Evolutionary conservation across 306 rosid genomes (phyloP).

Genomic region (Bauhinia variegata): DNA sequence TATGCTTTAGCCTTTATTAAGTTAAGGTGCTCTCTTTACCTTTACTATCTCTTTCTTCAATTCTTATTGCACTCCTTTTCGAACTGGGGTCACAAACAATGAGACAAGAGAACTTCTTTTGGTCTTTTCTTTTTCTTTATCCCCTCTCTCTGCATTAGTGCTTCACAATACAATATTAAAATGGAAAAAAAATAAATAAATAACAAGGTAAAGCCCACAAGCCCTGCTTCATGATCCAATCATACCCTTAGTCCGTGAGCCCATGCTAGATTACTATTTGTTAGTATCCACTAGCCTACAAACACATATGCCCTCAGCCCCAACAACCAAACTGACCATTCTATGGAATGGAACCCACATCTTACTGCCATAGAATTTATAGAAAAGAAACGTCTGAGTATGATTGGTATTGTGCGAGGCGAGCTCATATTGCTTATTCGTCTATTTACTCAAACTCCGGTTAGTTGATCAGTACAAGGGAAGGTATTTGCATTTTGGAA

Average conservation of each 20-base stretch:
- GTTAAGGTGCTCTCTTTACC: slow-evolving; percentile 33
- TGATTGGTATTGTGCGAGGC: neutral
- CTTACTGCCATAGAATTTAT: slow-evolving; percentile 26
- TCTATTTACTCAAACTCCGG: slow-evolving; percentile 6
- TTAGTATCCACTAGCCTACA: slow-evolving; percentile 28
- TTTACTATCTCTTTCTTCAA: slow-evolving; percentile 31
- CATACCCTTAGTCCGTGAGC: slow-evolving; percentile 61
- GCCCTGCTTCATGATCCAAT: slow-evolving; percentile 74
- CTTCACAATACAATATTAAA: no score
- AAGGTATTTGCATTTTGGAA: no score
- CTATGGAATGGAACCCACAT: slow-evolving; percentile 47
- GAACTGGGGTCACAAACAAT: no score
- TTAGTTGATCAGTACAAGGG: no score
- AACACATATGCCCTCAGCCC: slow-evolving; percentile 38
- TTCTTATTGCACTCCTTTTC: slow-evolving; percentile 47
- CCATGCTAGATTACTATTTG: slow-evolving; percentile 44
- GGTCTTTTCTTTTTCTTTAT: no score
- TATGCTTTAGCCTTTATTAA: slow-evolving; percentile 48
- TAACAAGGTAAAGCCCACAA: slow-evolving; percentile 71
- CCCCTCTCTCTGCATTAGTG: no score
- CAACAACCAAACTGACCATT: slow-evolving; percentile 37
- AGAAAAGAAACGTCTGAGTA: neutral
- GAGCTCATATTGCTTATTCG: slow-evolving; percentile 31
- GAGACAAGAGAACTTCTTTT: no score
- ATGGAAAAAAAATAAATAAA: slow-evolving; percentile 42